Evolutionary conservation across 768 basidiomycete species (phyloP), one percentile per base, ranked within the genome.

Genomic region (Suillus americanus): DNA sequence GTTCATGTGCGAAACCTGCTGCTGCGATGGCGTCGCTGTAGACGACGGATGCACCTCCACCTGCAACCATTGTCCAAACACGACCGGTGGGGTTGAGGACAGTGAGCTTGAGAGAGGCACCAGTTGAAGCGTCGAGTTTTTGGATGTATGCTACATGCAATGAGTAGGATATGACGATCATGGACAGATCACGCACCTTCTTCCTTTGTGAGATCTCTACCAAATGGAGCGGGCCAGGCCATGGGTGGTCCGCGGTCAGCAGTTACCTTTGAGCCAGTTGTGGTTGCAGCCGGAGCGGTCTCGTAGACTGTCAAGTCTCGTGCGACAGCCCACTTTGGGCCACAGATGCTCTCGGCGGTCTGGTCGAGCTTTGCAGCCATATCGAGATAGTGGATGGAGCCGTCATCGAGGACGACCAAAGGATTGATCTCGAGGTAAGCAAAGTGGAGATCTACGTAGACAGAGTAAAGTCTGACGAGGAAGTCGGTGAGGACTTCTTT

Each of bases 311-410:
- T 85, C 63, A 92, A 78, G 77, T 99, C 97, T 71, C 97, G 90
- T 55, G 97, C 97, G 71, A 99, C 89, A 41, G 97, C 94, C 97
- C 97, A 99, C 81, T 97, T 99, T 72, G 94, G 94, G 25, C 97
- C 97, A 73, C 94, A 97, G 73, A 99, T 92, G 74, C 89, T 95
- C 80, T 99, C 97, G 51, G 97, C 97, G 9, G 97, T 99, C 81
- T 99, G 97, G 76, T 99, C 97, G 68, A 99, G 91, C 83, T 99
- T 99, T 72, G 97, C 97, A 48, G 97, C 97, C 97, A 99, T 99
- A 78, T 99, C 97, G 67, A 99, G 90, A 82, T 95, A 98, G 80
- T 91, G 90, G 72, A 99, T 94, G 67, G 86, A 87, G 6, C 70
- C 75, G 64, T 85, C 89, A 75, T 97, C 95, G 72, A 98, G 89